Evolutionary conservation across 805 yeast genomes (phyloP).

Genomic region (Barnettozyma wickerhamii): DNA sequence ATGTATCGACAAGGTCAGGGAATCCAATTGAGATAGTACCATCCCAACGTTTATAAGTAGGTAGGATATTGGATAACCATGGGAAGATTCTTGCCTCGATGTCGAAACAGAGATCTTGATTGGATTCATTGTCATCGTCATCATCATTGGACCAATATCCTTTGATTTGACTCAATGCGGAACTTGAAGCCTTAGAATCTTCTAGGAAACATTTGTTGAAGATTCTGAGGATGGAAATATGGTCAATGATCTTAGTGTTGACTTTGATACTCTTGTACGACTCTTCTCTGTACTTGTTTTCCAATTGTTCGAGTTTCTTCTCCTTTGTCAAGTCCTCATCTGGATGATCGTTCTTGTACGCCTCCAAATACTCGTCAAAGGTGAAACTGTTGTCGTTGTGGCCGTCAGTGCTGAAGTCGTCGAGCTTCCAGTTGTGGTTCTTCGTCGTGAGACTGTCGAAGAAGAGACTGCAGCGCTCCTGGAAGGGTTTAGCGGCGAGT

Average conservation of each 20-base stretch:
- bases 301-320: conserved; percentile 6
- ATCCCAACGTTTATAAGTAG: conserved; percentile 33
- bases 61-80: conserved; percentile 30
- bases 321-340: conserved; percentile 8
- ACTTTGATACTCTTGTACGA: conserved; percentile 8
- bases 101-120: conserved; percentile 16
- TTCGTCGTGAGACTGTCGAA: conserved; percentile 11
- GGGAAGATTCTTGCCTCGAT: conserved; percentile 33
- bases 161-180: conserved; percentile 3
- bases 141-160: conserved; percentile 7
- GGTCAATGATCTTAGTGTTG: conserved; percentile 19
- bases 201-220: conserved; percentile 22
- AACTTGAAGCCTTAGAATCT: neutral
- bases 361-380: conserved; percentile 14
- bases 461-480: conserved; percentile 16
- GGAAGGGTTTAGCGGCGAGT: conserved; percentile 8
- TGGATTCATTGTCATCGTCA: conserved; percentile 1
- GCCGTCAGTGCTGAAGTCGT: conserved; percentile 17
- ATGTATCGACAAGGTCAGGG: conserved; percentile 21
- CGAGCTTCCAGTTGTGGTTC: conserved; percentile 18
- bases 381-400: conserved; percentile 20
- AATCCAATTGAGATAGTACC: conserved; percentile 27
- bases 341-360: conserved; percentile 5
- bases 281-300: conserved; percentile 13
- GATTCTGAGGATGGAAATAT: conserved; percentile 17